These are phyloP conservation scores for Tetrahymena elliotti DNA, from an alignment of 73 alveolate genomes.

Conservation along the genomic window DNA sequence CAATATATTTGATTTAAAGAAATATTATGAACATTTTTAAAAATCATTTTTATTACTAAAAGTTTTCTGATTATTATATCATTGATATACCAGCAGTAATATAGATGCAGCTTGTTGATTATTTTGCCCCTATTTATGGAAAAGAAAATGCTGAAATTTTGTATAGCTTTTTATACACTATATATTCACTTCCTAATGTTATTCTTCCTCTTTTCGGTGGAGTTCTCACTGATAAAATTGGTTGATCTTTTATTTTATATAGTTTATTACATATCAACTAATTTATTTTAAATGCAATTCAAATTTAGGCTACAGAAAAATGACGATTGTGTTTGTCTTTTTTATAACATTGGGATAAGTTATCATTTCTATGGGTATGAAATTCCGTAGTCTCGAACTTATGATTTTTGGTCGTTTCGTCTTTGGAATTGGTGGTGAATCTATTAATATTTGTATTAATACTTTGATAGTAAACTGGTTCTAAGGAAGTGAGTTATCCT, in stretches of 20 bases:
- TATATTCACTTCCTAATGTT: slow-evolving; percentile 30
- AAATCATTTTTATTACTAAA: neutral
- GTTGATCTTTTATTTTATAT: neutral
- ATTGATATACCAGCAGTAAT: slow-evolving; percentile 38
- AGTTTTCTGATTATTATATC: slow-evolving; percentile 24
- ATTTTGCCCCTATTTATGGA: slow-evolving; percentile 28
- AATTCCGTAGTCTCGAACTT: neutral
- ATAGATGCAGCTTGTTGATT: slow-evolving; percentile 14
- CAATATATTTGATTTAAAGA: neutral
- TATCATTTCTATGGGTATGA: slow-evolving; percentile 6
- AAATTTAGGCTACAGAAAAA: slow-evolving; percentile 15
- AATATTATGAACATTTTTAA: no score
- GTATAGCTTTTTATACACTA: slow-evolving; percentile 21
- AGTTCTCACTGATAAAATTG: slow-evolving; percentile 29
- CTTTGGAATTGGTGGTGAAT: slow-evolving; percentile 44
- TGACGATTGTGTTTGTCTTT: slow-evolving; percentile 15
- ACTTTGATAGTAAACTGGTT: slow-evolving; percentile 28
- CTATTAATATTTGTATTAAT: slow-evolving; percentile 2
- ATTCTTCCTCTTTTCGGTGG: slow-evolving; percentile 38
- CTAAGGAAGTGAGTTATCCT: slow-evolving; percentile 23
- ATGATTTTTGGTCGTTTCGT: slow-evolving; percentile 38
- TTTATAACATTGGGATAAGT: slow-evolving; percentile 6
- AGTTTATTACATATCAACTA: no score
- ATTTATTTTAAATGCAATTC: neutral
- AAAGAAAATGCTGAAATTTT: neutral